Evolutionary conservation across 805 yeast genomes (phyloP), one percentile per base, ranked within the genome.

Genomic region (Yarrowia sp.): DNA sequence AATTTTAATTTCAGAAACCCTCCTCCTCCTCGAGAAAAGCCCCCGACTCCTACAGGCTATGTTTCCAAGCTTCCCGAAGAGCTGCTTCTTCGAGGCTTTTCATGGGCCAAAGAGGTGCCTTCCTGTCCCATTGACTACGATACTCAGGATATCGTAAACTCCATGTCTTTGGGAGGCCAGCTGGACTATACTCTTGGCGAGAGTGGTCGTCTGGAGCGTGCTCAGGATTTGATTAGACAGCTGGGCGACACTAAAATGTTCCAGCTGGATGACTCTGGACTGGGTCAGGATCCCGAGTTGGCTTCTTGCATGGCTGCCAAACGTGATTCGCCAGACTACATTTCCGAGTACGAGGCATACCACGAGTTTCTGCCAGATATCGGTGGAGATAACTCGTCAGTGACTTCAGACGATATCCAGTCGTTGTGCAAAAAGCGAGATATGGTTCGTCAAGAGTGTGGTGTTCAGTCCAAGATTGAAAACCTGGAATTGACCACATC

Each of bases 41-140:
- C 61, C 4, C 61, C 61, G 6, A 1, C 38, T 17, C 39, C 36
- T 8, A 9, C 39, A 10, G 61, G 47, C 10, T 58, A 58, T 10
- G 64, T 58, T 22, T 43, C 64, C 17, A 43, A 58, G n/a, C 51
- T 58, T 1, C 64, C 64, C 8, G 64, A 58, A n/a, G 64, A 58
- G 28, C n/a, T 43, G 3, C 13, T 58, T 18, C 51, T 58, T 3
- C 64, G 43, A 18, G 64, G 64, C 10, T 58, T 58, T 11, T 32
- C 51, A 3, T 58, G 64, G 64, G 64, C 64, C n/a, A 58, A 22
- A 28, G 51, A 33, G 1, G 35, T 44, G 8, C 18, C 44, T 14
- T 28, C 51, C 18, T 39, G 60, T 31, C 42, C 50, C 32, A 14
- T 58, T 18, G 51, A 58, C 35, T 8, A 13, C 6, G 64, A 58